Evolutionary conservation across 2,329 filamentous ascomycete genomes (phyloP), one percentile per base, ranked within the genome.

Genomic region (Drechslera avenae): DNA sequence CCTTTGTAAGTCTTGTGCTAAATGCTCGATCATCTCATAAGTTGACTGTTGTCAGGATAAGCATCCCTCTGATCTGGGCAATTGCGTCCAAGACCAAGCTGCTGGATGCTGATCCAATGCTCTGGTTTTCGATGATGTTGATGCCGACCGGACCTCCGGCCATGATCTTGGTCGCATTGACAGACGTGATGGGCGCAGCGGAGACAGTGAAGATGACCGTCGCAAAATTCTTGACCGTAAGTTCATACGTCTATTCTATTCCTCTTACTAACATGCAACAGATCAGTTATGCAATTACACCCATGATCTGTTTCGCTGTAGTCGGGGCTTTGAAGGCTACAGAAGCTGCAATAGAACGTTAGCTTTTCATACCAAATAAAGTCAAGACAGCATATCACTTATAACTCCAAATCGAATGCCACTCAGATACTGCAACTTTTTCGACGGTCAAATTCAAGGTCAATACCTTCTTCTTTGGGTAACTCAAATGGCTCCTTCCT

Each of bases 51-150:
- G 19, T 13, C 31, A 65, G 60, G 16, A 69, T 81, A 13, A 80
- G 79, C 3, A 83, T 88, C 26, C 74, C 74, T 0, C 28, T 82
- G 2, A 78, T 88, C 6, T 87, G 82, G 58, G 59, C 69, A 0
- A 63, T 88, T 5, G 83, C 82, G 0, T 78, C 75, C 2, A 78
- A 76, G 46, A 86, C 84, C 0, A 56, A 60, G 0, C 32, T 83
- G 2, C 63, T 89, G 2, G 75, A 76, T 3, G 60, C 75, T 3
- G 86, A 89, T 62, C 85, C 85, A 0, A 82, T 88, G 57, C 69
- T 89, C 26, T 88, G 84, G 84, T 88, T 88, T 61, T 76, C 73
- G 3, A 78, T 85, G 79, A 85, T 85, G 82, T 62, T 84, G 21
- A 83, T 83, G 78, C 81, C 82, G 0, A 76, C 77, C 1, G 81